phyloP scores from a whole-genome alignment of 108 stramenopile species.

The Cyclostephanos tholiformis region DNA sequence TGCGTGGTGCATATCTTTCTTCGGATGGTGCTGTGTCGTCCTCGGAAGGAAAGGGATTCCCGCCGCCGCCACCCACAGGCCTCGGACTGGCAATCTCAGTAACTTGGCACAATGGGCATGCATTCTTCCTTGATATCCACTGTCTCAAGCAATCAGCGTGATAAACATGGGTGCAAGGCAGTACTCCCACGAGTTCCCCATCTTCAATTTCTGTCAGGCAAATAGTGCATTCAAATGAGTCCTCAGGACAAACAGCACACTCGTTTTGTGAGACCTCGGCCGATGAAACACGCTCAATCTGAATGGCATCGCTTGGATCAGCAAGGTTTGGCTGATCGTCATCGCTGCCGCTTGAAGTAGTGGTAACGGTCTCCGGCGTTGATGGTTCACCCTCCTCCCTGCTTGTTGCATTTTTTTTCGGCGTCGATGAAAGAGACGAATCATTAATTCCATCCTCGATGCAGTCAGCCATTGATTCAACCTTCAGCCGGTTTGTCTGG shows the following conservation, averaged over 20 bases:
- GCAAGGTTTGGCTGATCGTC: not conserved
- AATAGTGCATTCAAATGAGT: slow-evolving; percentile 60
- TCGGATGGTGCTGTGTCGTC: not conserved
- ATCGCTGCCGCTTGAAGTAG: slow-evolving; percentile 3
- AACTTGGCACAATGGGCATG: slow-evolving; percentile 74
- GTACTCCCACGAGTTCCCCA: slow-evolving; percentile 64
- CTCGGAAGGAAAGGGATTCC: not conserved
- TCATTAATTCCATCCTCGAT: slow-evolving; percentile 5
- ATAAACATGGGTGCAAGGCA: slow-evolving; percentile 65
- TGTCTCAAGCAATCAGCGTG: slow-evolving; percentile 67
- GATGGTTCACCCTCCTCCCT: slow-evolving; percentile 13
- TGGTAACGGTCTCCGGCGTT: slow-evolving; percentile 41
- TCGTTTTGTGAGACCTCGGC: no score
- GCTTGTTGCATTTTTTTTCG: slow-evolving; percentile 13
- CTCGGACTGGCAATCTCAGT: slow-evolving; percentile 57
- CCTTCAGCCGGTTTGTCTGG: not conserved
- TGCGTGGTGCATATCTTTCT: not conserved
- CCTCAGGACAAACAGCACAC: slow-evolving; percentile 2
- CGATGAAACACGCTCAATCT: no score
- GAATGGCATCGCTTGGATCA: not conserved
- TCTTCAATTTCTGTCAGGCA: slow-evolving; percentile 62
- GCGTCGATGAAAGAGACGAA: not conserved
- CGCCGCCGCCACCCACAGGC: slow-evolving; percentile 15
- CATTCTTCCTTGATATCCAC: slow-evolving; percentile 70
- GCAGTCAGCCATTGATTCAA: not conserved